Conservation (phyloP, 257 asterid species). For the Solanum dulcamara region DNA sequence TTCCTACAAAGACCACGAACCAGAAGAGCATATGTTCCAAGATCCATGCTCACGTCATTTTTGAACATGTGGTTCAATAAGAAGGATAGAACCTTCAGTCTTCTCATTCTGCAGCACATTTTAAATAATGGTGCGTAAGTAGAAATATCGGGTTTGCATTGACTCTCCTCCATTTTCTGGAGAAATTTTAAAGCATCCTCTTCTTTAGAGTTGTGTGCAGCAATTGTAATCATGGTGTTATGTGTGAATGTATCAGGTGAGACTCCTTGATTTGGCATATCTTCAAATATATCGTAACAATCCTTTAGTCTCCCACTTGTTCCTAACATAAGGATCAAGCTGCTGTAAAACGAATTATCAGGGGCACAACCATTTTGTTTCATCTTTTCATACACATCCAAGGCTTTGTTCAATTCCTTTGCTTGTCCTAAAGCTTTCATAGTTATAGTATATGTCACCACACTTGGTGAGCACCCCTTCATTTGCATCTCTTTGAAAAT, state of each 20-base stretch:
- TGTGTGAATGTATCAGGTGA: conserved; percentile 34
- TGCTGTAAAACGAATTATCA: conserved; percentile 51
- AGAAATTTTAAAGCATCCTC: conserved; percentile 70
- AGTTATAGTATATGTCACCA: conserved; percentile 52
- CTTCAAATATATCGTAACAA: conserved; percentile 57
- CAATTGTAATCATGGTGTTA: conserved; percentile 44
- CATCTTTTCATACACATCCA: conserved; percentile 59
- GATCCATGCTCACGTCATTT: conserved; percentile 57
- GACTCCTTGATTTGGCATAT: conserved; percentile 69
- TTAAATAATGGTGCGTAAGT: conserved; percentile 70
- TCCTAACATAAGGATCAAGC: conserved; percentile 40
- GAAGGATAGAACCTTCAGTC: conserved; percentile 76
- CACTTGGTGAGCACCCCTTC: conserved; percentile 41
- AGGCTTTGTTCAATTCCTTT: conserved; percentile 54
- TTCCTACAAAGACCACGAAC: conserved; percentile 41
- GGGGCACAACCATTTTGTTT: conserved; percentile 44
- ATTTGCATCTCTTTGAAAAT: conserved; percentile 46
- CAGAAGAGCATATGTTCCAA: conserved; percentile 57
- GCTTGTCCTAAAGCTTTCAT: conserved; percentile 55
- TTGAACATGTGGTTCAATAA: conserved; percentile 69
- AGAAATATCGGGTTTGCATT: conserved; percentile 48
- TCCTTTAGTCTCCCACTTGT: conserved; percentile 66
- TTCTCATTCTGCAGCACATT: conserved; percentile 71
- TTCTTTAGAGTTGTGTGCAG: conserved; percentile 41
- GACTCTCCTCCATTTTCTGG: conserved; percentile 49